Evolutionary conservation across 192 early-diverging fungal species (phyloP).

Genomic region (Mortierella hygrophila): DNA sequence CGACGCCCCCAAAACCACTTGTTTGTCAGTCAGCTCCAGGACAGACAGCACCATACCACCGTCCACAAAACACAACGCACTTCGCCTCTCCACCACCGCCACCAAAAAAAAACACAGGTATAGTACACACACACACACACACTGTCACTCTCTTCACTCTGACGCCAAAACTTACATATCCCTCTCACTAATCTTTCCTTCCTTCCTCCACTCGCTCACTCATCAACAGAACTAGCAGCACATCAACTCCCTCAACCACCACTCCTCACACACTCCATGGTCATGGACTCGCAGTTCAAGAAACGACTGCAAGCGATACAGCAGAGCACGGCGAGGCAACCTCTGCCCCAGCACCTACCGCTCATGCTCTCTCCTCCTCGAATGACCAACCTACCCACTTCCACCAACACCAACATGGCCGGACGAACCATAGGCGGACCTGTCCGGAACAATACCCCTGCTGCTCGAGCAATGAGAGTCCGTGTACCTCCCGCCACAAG

Average conservation of each 20-base stretch:
- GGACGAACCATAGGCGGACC: slow-evolving; percentile 14
- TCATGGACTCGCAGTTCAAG: slow-evolving; percentile 30
- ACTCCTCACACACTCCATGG: background rate
- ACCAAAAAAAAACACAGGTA: background rate
- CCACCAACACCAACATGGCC: background rate
- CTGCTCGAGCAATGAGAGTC: slow-evolving; percentile 17
- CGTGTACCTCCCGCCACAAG: slow-evolving; percentile 1
- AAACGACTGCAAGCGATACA: slow-evolving; percentile 26
- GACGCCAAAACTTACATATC: background rate
- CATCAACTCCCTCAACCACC: background rate
- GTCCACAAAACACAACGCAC: background rate
- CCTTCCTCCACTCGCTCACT: background rate
- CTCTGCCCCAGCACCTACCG: background rate
- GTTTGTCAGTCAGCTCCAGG: background rate
- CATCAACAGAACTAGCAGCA: background rate
- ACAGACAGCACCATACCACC: background rate
- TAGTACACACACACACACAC: background rate
- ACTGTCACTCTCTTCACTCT: background rate
- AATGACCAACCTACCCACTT: background rate
- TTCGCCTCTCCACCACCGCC: background rate
- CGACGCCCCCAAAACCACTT: background rate
- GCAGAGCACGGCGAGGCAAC: background rate
- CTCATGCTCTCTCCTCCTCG: slow-evolving; percentile 10
- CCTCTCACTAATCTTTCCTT: background rate
- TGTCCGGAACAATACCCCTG: slow-evolving; percentile 10